Evolutionary conservation across 805 yeast genomes (phyloP).

Genomic region (Zygoascus bituminiphila): DNA sequence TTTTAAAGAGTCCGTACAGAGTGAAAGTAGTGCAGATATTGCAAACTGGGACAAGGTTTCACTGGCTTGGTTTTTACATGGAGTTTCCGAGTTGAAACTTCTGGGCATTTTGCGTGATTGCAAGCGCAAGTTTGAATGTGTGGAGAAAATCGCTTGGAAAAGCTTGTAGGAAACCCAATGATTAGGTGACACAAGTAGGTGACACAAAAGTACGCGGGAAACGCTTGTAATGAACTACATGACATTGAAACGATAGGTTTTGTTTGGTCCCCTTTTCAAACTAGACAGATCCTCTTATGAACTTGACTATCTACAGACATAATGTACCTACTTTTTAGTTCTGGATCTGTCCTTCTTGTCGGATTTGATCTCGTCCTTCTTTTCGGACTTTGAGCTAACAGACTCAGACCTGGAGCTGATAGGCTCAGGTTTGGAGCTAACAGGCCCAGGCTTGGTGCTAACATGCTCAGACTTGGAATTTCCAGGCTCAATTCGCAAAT

Average conservation of each 20-base stretch:
- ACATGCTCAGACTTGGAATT: no score
- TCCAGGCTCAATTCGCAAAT: conserved; percentile 28
- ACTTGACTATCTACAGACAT: not conserved
- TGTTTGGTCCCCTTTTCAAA: no score
- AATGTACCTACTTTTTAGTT: not conserved
- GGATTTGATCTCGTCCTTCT: conserved; percentile 3
- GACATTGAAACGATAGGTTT: not conserved
- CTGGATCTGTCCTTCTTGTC: not conserved
- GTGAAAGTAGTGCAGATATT: conserved; percentile 18
- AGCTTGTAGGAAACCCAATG: conserved; percentile 49
- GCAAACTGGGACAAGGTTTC: conserved; percentile 54
- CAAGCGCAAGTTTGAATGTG: conserved; percentile 49
- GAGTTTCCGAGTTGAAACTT: conserved; percentile 58
- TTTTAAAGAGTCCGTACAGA: conserved; percentile 36
- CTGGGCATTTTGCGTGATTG: conserved; percentile 61
- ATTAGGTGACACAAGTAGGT: no score
- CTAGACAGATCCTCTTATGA: not conserved
- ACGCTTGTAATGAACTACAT: no score
- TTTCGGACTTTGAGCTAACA: not conserved
- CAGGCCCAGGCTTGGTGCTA: no score
- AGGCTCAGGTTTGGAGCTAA: no score
- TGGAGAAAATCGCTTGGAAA: conserved; percentile 68
- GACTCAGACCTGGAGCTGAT: no score
- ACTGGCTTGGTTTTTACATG: conserved; percentile 67
- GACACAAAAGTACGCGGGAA: no score